Evolutionary conservation across 257 asterid species (phyloP).

Genomic region (Gentiana macrophylla): DNA sequence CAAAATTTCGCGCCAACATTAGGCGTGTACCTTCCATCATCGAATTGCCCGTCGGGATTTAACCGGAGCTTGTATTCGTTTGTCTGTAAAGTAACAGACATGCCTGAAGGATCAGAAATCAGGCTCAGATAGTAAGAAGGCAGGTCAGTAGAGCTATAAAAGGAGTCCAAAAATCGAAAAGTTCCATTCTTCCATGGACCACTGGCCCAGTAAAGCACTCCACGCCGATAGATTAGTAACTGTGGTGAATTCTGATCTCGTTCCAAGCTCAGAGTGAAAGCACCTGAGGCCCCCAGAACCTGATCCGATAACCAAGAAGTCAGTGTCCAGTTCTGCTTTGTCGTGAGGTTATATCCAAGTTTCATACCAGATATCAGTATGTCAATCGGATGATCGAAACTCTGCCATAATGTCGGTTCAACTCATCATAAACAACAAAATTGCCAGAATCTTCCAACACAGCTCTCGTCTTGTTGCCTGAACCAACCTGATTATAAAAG

Average conservation of each 20-base stretch:
- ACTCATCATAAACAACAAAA: constrained; percentile 17
- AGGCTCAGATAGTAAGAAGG: constrained; percentile 1
- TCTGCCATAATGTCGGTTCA: constrained; percentile 27
- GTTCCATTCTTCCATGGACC: constrained; percentile 12
- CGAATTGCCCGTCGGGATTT: constrained; percentile 4
- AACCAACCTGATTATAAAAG: constrained; percentile 10
- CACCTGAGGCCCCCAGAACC: constrained; percentile 31
- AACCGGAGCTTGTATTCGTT: constrained; percentile 4
- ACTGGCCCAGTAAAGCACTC: constrained; percentile 17
- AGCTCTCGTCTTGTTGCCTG: constrained; percentile 19
- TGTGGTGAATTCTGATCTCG: constrained; percentile 15
- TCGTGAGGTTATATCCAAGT: constrained; percentile 30
- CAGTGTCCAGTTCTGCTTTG: constrained; percentile 27
- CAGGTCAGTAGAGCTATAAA: neutral
- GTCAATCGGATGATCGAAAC: constrained; percentile 51
- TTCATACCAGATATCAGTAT: constrained; percentile 50
- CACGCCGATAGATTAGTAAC: constrained; percentile 22
- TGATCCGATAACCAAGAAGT: constrained; percentile 32
- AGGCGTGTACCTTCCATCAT: neutral
- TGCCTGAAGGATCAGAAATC: neutral
- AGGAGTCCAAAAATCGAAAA: neutral
- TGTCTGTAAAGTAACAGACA: constrained; percentile 9
- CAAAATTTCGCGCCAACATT: neutral
- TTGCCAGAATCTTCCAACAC: constrained; percentile 31
- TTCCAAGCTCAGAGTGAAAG: constrained; percentile 33